Evolutionary conservation across 805 yeast genomes (phyloP), one percentile per base, ranked within the genome.

Genomic region (Torulaspora franciscae): DNA sequence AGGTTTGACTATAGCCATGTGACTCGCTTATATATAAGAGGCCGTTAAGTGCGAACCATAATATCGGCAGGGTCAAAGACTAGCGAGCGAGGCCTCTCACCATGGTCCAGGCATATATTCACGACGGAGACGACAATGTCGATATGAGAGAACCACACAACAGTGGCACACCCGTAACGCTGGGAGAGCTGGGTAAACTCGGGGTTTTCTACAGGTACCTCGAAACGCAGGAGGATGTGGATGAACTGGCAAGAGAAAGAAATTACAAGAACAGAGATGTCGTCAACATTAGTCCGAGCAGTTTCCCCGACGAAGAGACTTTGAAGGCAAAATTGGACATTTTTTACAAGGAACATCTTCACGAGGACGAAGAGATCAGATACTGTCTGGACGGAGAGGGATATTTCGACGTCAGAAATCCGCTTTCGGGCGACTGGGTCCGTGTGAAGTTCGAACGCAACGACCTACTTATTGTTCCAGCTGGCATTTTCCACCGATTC

Each of bases 311-410:
- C 29, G 82, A 78, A 42, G 63, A 60, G 3, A 81, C 77, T 0
- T 77, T 85, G 57, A 72, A 78, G 51, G 71, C 69, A 40, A 87
- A 88, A 64, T 72, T 91, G 64, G 71, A 76, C 50, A 74, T 68
- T 34, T 89, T 90, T 65, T 86, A 80, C 68, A 70, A 75, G 37
- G 96, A 91, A 60, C 99, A 91, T 65, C 72, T 88, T 43, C 99
- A 91, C 62, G 98, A 91, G 62, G 99, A 91, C 62, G 99, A 91
- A 67, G 99, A 91, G 69, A 91, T 91, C 61, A 73, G 99, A 53
- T 91, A 89, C 67, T 79, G 89, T 42, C 59, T 84, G 14, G 95
- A 84, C 23, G 99, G 99, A 8, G 84, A 80, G 45, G 98, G 99
- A 0, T 91, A 76, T 66, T 91, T 91, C 59, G 98, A 91, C 59